A percentile compares a stretch with the other conserved stretches of the same genome.
These are phyloP conservation scores for Vairimorpha apis DNA, from an alignment of 371 early-diverging fungal species.

Conservation along the genomic window DNA sequence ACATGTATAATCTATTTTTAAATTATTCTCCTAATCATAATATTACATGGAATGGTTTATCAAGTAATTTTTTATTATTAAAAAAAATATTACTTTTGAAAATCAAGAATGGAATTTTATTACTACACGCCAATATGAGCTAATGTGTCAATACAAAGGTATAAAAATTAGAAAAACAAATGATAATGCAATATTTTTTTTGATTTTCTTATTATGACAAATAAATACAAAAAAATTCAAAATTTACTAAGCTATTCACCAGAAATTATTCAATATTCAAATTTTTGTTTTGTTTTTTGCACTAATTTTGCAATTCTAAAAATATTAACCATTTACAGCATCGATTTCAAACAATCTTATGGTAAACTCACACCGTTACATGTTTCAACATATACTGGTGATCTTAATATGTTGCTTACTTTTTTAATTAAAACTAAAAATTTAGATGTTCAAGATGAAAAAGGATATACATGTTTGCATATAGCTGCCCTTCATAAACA, in stretches of 20 bases:
- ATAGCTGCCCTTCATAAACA: conserved; percentile 14
- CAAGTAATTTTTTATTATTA: conserved; percentile 35
- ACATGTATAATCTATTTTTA: conserved; percentile 21
- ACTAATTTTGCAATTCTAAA: conserved; percentile 22
- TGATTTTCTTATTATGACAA: conserved; percentile 47
- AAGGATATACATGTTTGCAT: conserved; percentile 33
- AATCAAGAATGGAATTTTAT: conserved; percentile 37
- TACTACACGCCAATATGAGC: conserved; percentile 31
- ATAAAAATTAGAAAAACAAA: conserved; percentile 13
- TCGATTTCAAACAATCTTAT: conserved; percentile 22
- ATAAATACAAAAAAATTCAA: conserved; percentile 7
- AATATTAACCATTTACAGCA: conserved; percentile 34
- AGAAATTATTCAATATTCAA: conserved; percentile 20
- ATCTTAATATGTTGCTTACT: conserved; percentile 14
- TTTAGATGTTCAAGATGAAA: conserved; percentile 9
- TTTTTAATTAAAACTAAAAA: conserved; percentile 9
- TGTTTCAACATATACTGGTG: not conserved
- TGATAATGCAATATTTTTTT: conserved; percentile 48
- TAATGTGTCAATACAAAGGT: conserved; percentile 15
- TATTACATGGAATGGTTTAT: conserved; percentile 43
- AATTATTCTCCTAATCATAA: conserved; percentile 10
- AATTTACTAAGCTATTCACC: conserved; percentile 39
- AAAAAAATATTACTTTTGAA: not conserved
- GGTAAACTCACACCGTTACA: conserved; percentile 49
- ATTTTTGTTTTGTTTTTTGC: conserved; percentile 34